Evolutionary conservation across 2,329 filamentous ascomycete species (phyloP).

Genomic region (Drechslera avenae): DNA sequence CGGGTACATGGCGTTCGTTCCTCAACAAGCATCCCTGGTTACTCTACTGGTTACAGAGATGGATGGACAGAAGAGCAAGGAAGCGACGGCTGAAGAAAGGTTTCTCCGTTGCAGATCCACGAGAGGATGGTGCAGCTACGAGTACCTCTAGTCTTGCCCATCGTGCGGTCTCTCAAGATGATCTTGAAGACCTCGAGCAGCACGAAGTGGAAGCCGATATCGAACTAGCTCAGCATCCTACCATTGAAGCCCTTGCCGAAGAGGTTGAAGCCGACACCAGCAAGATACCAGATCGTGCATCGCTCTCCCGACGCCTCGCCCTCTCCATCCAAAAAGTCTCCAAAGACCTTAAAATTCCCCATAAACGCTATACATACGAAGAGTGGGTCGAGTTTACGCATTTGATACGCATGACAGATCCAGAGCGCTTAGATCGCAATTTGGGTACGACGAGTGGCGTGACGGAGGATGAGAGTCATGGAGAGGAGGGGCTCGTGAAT

Average conservation of each 20-base stretch:
- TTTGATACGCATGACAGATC: slow-evolving; percentile 65
- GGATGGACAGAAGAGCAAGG: slow-evolving; percentile 42
- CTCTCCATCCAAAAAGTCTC: slow-evolving; percentile 72
- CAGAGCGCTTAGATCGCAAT: slow-evolving; percentile 16
- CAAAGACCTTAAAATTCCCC: slow-evolving; percentile 63
- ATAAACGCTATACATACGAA: slow-evolving; percentile 75
- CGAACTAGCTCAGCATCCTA: slow-evolving; percentile 12
- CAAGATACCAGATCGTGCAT: slow-evolving; percentile 47
- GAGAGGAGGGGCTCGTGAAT: slow-evolving; percentile 64
- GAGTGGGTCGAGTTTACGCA: slow-evolving; percentile 86
- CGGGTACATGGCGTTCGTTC: slow-evolving; percentile 58
- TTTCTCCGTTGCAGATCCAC: slow-evolving; percentile 50
- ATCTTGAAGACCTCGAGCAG: neutral
- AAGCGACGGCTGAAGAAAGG: slow-evolving; percentile 54
- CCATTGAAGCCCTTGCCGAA: slow-evolving; percentile 12
- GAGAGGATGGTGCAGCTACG: slow-evolving; percentile 30
- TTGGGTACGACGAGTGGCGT: slow-evolving; percentile 8
- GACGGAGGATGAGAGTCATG: slow-evolving; percentile 60
- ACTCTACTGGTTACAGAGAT: slow-evolving; percentile 38
- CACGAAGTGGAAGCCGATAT: slow-evolving; percentile 12
- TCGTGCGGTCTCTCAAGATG: slow-evolving; percentile 4
- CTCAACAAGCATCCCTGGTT: slow-evolving; percentile 56
- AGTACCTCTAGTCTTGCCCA: slow-evolving; percentile 21
- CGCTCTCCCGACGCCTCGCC: slow-evolving; percentile 67
- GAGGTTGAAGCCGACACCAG: slow-evolving; percentile 19